Evolutionary conservation across 495 filamentous ascomycete genomes (phyloP), one percentile per base, ranked within the genome.

Genomic region (Hypoxylon subgilvum): DNA sequence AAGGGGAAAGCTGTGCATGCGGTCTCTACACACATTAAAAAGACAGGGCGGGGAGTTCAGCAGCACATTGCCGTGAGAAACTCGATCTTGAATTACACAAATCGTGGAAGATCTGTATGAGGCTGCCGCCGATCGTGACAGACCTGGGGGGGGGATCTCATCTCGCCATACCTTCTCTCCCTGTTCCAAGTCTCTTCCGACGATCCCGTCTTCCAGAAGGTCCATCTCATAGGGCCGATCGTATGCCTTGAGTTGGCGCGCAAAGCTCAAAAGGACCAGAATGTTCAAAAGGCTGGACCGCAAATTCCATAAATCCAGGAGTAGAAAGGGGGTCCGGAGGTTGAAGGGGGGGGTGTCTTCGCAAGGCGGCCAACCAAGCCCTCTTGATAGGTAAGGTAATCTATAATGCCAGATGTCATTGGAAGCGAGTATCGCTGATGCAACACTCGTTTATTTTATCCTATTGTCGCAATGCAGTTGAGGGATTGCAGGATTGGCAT

Each of bases 401-500:
- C 28, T 49, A 50, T 10, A 16, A 16, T n/a, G 13, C 16, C 18
- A 19, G 44, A 35, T 64, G 7, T 55, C 32, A 58, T 64, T 64
- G 54, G 54, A 63, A 63, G 53, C 53, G 49, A 51, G 61, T 54
- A 51, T 50, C 55, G 27, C 61, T 43, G 54, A 58, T 57, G 53
- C n/a, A 35, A 52, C 40, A 41, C 19, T 52, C 14, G 46, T 48
- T 52, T 25, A 48, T 57, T 63, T 27, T 57, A 57, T 57, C 46
- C 52, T 57, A 35, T 52, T 52, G 56, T 56, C 48, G 14, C 36
- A 12, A n/a, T 39, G 47, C 52, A 52, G 52, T 52, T 46, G 59
- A 25, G 52, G 54, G 61, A 64, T 64, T 64, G 44, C 54, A 58
- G 61, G 61, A 64, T 58, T 49, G 61, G 61, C 54, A 64, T 54